These are phyloP conservation scores for Mucor indicus DNA, from an alignment of 371 early-diverging fungal genomes.

Conservation along the genomic window DNA sequence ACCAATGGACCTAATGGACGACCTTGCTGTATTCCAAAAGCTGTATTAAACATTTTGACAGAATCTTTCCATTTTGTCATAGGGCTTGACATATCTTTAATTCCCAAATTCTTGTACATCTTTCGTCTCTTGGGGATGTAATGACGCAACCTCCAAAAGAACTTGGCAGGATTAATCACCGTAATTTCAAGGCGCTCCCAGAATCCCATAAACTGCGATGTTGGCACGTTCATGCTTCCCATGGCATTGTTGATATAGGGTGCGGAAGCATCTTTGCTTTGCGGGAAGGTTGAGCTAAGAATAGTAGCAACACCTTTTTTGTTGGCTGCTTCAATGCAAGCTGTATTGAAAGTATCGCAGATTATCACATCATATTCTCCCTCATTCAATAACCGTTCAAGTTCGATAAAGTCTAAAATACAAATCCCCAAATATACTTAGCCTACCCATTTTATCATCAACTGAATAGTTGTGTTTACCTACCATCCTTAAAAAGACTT, in stretches of 20 bases:
- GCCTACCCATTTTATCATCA: not conserved
- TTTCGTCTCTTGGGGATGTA: too few species aligned
- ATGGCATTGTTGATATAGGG: slow-evolving; percentile 28
- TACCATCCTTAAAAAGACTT: not conserved
- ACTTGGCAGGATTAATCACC: too few species aligned
- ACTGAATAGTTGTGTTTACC: not conserved
- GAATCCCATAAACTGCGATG: too few species aligned
- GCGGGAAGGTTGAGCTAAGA: not conserved
- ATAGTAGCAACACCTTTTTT: slow-evolving; percentile 1
- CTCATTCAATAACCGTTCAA: too few species aligned
- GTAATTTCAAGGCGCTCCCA: too few species aligned
- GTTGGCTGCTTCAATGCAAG: slow-evolving; percentile 8
- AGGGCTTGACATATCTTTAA: not conserved
- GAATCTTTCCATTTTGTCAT: slow-evolving; percentile 2
- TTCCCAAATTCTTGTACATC: too few species aligned
- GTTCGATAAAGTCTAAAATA: not conserved
- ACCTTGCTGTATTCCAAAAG: slow-evolving; percentile 22
- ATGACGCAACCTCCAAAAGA: too few species aligned
- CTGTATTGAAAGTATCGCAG: slow-evolving; percentile 9
- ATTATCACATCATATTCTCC: slow-evolving; percentile 6
- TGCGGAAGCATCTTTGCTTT: slow-evolving; percentile 5
- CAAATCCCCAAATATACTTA: too few species aligned
- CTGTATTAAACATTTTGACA: slow-evolving; percentile 21
- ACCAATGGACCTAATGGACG: slow-evolving; percentile 30
- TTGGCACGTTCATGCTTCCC: too few species aligned